Evolutionary conservation across 768 basidiomycete species (phyloP), one percentile per base, ranked within the genome.

Genomic region (Dictyophora rubrovolvata): DNA sequence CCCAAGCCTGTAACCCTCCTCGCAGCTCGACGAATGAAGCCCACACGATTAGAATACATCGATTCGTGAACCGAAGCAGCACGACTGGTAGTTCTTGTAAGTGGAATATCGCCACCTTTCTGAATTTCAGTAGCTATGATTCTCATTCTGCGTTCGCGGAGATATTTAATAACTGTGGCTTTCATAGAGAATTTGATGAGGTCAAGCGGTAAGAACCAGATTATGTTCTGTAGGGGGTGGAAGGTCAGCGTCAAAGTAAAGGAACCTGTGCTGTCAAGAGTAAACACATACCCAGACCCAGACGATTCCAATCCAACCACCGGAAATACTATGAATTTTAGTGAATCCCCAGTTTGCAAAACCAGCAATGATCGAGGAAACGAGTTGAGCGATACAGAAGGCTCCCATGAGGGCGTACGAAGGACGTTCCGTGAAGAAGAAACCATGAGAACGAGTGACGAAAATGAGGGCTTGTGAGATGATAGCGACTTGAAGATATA

Each of bases 401-500:
- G 95, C 95, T 62, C 74, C 74, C 75, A 98, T 77, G 58, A 98
- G 84, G 33, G 95, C 95, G 34, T 77, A 74, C 35, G 95, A 96
- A 5, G 92, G 92, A 55, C 91, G 85, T 72, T 95, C 92, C 89
- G 91, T 90, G 79, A 93, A 95, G 88, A 93, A 94, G 82, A 90
- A 93, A 10, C 86, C 79, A 67, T 94, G 93, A 65, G 93, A 85
- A 75, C 93, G 91, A 46, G 93, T 95, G 72, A 94, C 83, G 77
- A 95, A 95, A 76, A 95, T 96, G 63, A 98, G 79, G 1, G 95
- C 95, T 73, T 98, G 95, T 50, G 95, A 97, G 76, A 98, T 98
- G 74, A 97, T 94, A 62, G 95, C 95, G 60, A 98, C 95, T 75
- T 95, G 92, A 65, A 94, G 82, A 79, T 96, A 95, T 69, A 93